Evolutionary conservation across 2,329 filamentous ascomycete genomes (phyloP).

Genomic region (Aspergillus pseudotamarii): DNA sequence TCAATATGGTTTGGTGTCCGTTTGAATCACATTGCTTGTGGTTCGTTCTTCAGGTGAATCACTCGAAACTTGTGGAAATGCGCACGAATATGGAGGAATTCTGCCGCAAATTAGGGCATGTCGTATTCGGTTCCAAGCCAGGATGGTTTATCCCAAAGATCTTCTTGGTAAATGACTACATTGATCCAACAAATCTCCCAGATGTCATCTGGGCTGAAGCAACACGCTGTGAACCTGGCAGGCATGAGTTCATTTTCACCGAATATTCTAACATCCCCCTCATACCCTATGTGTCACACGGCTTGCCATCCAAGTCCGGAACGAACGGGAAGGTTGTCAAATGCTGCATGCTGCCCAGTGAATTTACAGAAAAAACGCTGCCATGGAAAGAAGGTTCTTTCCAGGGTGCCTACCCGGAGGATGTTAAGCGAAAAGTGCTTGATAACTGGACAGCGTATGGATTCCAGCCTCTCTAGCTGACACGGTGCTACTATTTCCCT

Average conservation of each 20-base stretch:
- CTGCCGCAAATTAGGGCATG: conserved; percentile 18
- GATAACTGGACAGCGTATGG: conserved; percentile 2
- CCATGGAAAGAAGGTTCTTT: conserved; percentile 2
- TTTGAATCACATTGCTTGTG: conserved; percentile 23
- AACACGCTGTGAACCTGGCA: background rate
- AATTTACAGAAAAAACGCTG: background rate
- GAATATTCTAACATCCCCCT: conserved; percentile 3
- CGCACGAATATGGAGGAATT: conserved; percentile 20
- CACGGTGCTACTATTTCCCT: background rate
- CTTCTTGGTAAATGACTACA: conserved; percentile 23
- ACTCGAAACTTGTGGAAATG: conserved; percentile 15
- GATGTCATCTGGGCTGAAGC: conserved; percentile 23
- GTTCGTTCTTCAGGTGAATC: conserved; percentile 21
- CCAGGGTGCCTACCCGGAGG: background rate
- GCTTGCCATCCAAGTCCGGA: background rate
- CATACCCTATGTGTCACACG: background rate
- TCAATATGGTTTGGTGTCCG: conserved; percentile 22
- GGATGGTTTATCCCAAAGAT: conserved; percentile 26
- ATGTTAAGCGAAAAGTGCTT: background rate
- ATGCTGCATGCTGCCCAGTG: background rate
- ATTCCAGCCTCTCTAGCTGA: background rate
- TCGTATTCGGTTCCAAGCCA: conserved; percentile 24
- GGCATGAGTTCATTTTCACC: conserved; percentile 1
- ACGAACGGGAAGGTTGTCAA: conserved; percentile 1
- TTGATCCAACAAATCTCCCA: conserved; percentile 21